These are phyloP conservation scores for Pleochaeta shiraiana DNA, from an alignment of 2,329 filamentous ascomycete genomes.

Conservation along the genomic window DNA sequence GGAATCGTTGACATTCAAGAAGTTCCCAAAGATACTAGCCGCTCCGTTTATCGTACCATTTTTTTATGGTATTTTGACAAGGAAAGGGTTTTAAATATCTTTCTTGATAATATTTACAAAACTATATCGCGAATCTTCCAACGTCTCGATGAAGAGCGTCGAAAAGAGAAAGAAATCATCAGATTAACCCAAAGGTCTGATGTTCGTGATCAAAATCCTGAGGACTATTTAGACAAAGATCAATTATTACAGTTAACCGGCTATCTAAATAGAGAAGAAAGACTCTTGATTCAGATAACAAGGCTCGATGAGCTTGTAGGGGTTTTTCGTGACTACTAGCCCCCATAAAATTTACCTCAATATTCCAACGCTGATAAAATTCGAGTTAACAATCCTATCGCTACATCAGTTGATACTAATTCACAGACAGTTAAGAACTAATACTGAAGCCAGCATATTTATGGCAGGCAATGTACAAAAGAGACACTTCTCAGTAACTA, in stretches of 20 bases:
- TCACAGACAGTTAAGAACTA: no score
- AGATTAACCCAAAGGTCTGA: conserved; percentile 69
- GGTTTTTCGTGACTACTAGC: conserved; percentile 60
- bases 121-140: conserved; percentile 71
- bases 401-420: no score
- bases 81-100: conserved; percentile 42
- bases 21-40: conserved; percentile 69
- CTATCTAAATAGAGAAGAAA: conserved; percentile 43
- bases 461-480: no score
- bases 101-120: conserved; percentile 73
- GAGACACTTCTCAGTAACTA: no score
- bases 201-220: conserved; percentile 54
- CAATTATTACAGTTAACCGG: conserved; percentile 43
- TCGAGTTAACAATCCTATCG: no score
- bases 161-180: conserved; percentile 48
- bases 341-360: no score
- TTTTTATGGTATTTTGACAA: conserved; percentile 86
- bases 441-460: no score
- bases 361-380: no score
- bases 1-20: conserved; percentile 87
- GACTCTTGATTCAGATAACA: conserved; percentile 56
- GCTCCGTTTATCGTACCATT: conserved; percentile 61
- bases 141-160: conserved; percentile 54
- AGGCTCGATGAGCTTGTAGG: conserved; percentile 71
- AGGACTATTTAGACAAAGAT: conserved; percentile 52